Evolutionary conservation across 108 stramenopile species (phyloP).

Genomic region (Heterococcus sp.): DNA sequence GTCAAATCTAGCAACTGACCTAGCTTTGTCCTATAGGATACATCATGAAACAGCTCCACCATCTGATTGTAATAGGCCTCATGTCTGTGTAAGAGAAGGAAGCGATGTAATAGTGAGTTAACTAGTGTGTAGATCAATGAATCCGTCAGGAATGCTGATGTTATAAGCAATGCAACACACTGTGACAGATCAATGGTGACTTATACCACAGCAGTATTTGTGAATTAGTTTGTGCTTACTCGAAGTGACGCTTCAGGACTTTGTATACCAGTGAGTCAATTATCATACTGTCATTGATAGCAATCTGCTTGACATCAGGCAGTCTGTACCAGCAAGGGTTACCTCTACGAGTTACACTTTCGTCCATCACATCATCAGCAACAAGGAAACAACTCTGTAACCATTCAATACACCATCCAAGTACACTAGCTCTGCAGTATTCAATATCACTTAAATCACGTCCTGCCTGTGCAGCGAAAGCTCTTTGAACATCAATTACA

Average conservation of each 20-base stretch:
- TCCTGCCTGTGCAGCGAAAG: slow-evolving; percentile 6
- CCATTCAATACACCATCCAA: slow-evolving; percentile 80
- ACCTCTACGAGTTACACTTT: slow-evolving; percentile 88
- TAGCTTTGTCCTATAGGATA: slow-evolving; percentile 87
- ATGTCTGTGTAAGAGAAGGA: slow-evolving; percentile 1
- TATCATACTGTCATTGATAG: slow-evolving; percentile 90
- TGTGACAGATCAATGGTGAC: too few relatives aligned
- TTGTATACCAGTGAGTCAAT: slow-evolving; percentile 85
- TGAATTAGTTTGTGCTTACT: too few relatives aligned
- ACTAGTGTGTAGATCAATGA: too few relatives aligned
- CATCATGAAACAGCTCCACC: slow-evolving; percentile 70
- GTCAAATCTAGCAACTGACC: slow-evolving; percentile 68
- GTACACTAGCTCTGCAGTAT: slow-evolving; percentile 42
- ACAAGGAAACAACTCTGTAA: slow-evolving; percentile 86
- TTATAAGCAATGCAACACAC: too few relatives aligned
- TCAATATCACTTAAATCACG: background rate
- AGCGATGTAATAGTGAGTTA: too few relatives aligned
- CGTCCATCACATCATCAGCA: slow-evolving; percentile 99
- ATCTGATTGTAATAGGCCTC: slow-evolving; percentile 71
- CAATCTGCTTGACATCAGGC: slow-evolving; percentile 57
- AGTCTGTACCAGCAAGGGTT: slow-evolving; percentile 85
- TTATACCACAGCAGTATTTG: too few relatives aligned
- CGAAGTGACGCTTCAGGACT: slow-evolving; percentile 12
- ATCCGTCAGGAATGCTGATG: too few relatives aligned
- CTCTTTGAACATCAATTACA: slow-evolving; percentile 45